Percentiles rank a stretch among this genome's conserved stretches.
Conservation (phyloP, 2,329 filamentous ascomycete species). For the Fusarium dimerum region DNA sequence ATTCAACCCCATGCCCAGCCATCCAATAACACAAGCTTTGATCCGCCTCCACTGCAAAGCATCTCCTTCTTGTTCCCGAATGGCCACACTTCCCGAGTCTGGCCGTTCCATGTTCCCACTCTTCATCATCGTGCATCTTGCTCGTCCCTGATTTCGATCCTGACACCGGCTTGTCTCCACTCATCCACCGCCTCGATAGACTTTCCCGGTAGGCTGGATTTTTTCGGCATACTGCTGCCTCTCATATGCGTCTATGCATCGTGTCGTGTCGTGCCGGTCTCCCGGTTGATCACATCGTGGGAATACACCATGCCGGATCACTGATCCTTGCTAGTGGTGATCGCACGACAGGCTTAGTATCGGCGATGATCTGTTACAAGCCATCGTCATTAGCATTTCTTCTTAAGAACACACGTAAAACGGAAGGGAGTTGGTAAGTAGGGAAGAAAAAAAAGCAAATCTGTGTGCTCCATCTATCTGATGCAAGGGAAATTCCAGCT, state of each 20-base stretch:
- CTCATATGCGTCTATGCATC: background rate
- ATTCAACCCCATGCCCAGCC: conserved; percentile 7
- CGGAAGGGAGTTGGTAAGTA: conserved; percentile 8
- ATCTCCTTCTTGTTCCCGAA: conserved; percentile 6
- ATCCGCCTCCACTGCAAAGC: conserved; percentile 14
- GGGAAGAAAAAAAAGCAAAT: conserved; percentile 19
- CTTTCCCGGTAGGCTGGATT: conserved; percentile 1
- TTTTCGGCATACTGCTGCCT: conserved; percentile 4
- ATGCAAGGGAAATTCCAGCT: conserved; percentile 22
- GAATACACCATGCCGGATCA: conserved; percentile 9
- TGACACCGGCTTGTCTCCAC: conserved; percentile 5
- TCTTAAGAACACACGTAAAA: conserved; percentile 30
- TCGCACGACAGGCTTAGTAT: conserved; percentile 27
- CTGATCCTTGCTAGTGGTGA: conserved; percentile 8
- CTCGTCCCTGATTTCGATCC: conserved; percentile 2
- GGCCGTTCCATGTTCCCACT: conserved; percentile 14
- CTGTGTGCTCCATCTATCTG: conserved; percentile 30
- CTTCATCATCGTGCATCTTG: conserved; percentile 27
- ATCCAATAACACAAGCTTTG: conserved; percentile 19
- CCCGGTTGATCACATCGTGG: conserved; percentile 14
- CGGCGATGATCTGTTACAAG: conserved; percentile 46
- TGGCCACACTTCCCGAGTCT: conserved; percentile 27
- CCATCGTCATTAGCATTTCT: conserved; percentile 43
- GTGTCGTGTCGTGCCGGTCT: conserved; percentile 15
- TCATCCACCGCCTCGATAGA: conserved; percentile 8